Evolutionary conservation across 331 rosid genomes (phyloP), one percentile per base, ranked within the genome.

Genomic region (Cydonia oblonga): DNA sequence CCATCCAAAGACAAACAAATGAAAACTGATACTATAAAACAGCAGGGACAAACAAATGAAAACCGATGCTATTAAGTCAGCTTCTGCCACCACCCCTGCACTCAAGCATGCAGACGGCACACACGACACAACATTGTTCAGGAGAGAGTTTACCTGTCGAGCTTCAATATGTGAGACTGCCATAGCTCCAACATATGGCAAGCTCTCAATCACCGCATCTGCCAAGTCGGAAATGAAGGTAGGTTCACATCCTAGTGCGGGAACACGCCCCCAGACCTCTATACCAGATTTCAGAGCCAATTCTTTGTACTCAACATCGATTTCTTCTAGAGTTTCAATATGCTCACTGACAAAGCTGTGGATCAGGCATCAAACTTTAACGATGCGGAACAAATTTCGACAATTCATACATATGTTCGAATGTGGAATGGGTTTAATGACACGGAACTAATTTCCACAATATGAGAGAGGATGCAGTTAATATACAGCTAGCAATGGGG

Each of bases 141-240:
- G 44, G 46, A 30, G 24, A 32, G 73, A 49, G 74, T 58, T 62
- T 83, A 95, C 97, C 96, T 95, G 98, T 60, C 98, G 96, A 74
- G 98, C 97, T 89, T 95, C 98, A 60, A 95, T 89, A 79, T 95
- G 88, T 49, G 98, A 95, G 82, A 95, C 96, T 7, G 98, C 97
- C 98, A 95, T 95, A n/a, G 97, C 98, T 77, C 98, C 97, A 67
- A 91, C 98, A 58, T 95, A 95, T 1, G 98, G 98, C 70, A 95
- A 92, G 75, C 91, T 85, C 90, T 95, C 98, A 62, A 95, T 91
- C 66, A 95, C 98, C 4, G 98, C 98, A 68, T 95, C 98, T 79
- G 98, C 98, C 87, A 95, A 83, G 62, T 95, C 98, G 59, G 97
- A 88, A 74, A 95, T 95, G 84, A 95, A 95, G 79, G 96, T 86